Evolutionary conservation across 169 alveolate genomes (phyloP).

Genomic region (Pseudocohnilembus persalinus): DNA sequence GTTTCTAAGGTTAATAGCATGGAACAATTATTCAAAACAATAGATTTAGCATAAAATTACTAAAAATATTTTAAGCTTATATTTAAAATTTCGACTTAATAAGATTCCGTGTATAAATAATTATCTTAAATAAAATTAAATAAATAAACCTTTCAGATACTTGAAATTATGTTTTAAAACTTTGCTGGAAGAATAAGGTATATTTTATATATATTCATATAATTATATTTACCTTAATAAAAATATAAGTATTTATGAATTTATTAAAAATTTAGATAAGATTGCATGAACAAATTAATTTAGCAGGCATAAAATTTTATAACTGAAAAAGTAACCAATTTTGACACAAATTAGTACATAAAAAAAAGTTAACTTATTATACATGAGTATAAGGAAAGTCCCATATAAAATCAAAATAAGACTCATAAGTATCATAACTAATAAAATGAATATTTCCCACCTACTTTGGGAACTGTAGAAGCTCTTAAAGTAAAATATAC

Average conservation of each 20-base stretch:
- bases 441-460: slow-evolving; percentile 1
- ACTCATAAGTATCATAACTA: not conserved
- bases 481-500: not conserved
- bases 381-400: not conserved
- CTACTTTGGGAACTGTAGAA: not conserved
- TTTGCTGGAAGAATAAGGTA: not conserved
- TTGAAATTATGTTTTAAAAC: not conserved
- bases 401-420: too few relatives aligned
- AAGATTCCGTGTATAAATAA: not conserved
- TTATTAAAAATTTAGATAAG: slow-evolving; percentile 6
- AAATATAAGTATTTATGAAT: not conserved
- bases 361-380: not conserved
- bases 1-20: not conserved
- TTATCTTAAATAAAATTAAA: not conserved
- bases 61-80: not conserved
- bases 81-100: not conserved
- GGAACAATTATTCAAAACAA: not conserved
- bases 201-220: too few relatives aligned
- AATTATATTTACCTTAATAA: not conserved
- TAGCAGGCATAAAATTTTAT: not conserved
- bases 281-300: not conserved
- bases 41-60: slow-evolving; percentile 1
- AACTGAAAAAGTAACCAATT: slow-evolving; percentile 1
- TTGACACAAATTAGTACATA: slow-evolving; percentile 4
- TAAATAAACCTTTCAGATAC: not conserved